Evolutionary conservation across 2,329 filamentous ascomycete species (phyloP), one percentile per base, ranked within the genome.

Genomic region (Nothomitra cinnamomea): DNA sequence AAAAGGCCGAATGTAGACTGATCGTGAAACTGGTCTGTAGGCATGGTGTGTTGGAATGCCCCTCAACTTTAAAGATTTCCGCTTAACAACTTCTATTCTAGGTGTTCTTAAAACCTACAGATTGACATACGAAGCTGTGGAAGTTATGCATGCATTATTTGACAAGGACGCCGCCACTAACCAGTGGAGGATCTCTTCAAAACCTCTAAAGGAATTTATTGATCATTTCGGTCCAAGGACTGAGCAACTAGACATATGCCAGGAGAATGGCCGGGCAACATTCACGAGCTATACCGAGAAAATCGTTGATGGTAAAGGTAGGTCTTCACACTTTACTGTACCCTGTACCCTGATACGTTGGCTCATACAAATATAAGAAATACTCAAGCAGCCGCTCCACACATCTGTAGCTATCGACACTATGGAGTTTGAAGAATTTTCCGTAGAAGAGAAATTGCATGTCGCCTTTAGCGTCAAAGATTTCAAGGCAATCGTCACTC

Each of bases 261-360:
- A 82, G 12, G 79, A 85, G 53, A 77, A 83, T 48, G 80, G 70
- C 8, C 75, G 76, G 56, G 75, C 85, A 15, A 84, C 85, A 55
- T 86, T 90, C 60, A 86, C 84, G 24, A 88, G 84, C 62, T 89
- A 85, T 61, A 88, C 84, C 0, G 85, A 89, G 64, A 89, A 87
- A 67, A 79, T 83, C 7, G 75, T 80, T 54, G 82, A 80, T 59
- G 80, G 82, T 6, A 80, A 77, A 67, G 74, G 76, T 75, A 65
- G 53, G 63, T 56, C 7, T 4, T n/a, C 19, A 42, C 12, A n/a
- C 42, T 19, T 19, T 21, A 8, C 17, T 15, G 10, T 13, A n/a
- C 3, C 21, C 24, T 10, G 32, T 36, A 10, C 6, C 25, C 15
- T 7, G n/a, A 40, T n/a, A 17, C 21, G 1, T 22, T 43, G 48